These are phyloP conservation scores for Pythium periplocum DNA, from an alignment of 352 stramenopile genomes.

Conservation along the genomic window DNA sequence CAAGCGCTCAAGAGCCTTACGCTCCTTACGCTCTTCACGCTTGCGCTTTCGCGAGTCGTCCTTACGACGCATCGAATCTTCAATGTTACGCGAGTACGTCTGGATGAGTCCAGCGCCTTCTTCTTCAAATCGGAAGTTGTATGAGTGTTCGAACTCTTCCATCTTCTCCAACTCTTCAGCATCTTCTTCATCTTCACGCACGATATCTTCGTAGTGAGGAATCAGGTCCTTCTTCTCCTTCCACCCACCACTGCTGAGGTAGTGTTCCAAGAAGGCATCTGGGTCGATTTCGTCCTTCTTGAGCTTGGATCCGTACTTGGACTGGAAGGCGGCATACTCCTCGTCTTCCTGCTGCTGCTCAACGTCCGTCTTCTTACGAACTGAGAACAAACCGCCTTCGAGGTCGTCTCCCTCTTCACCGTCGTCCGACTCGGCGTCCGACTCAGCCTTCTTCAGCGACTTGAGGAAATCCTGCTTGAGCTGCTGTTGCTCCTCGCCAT, in stretches of 20 bases:
- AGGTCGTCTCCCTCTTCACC: constrained; percentile 31
- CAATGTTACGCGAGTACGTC: constrained; percentile 76
- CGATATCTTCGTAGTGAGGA: constrained; percentile 79
- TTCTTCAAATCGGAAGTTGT: constrained; percentile 99
- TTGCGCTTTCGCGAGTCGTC: constrained; percentile 96
- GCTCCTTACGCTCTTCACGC: constrained; percentile 90
- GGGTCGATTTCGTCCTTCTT: constrained; percentile 62
- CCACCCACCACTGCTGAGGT: constrained; percentile 66
- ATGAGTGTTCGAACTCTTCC: constrained; percentile 97
- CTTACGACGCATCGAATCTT: constrained; percentile 91
- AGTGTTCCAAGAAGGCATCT: constrained; percentile 76
- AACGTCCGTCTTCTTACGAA: constrained; percentile 57
- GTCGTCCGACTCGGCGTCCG: constrained; percentile 15
- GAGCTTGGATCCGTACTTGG: constrained; percentile 57
- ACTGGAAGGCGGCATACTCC: constrained; percentile 53
- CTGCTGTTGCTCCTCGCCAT: constrained; percentile 62
- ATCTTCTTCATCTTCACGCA: constrained; percentile 87
- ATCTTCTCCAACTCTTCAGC: constrained; percentile 91
- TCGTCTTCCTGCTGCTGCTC: constrained; percentile 67
- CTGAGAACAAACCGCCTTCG: constrained; percentile 65
- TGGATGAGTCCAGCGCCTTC: constrained; percentile 84
- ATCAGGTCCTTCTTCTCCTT: constrained; percentile 69
- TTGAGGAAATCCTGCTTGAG: constrained; percentile 66
- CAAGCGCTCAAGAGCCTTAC: constrained; percentile 93
- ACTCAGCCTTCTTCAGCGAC: constrained; percentile 27